Evolutionary conservation across 441 rosid genomes (phyloP).

Genomic region (Macaranga tanarius): DNA sequence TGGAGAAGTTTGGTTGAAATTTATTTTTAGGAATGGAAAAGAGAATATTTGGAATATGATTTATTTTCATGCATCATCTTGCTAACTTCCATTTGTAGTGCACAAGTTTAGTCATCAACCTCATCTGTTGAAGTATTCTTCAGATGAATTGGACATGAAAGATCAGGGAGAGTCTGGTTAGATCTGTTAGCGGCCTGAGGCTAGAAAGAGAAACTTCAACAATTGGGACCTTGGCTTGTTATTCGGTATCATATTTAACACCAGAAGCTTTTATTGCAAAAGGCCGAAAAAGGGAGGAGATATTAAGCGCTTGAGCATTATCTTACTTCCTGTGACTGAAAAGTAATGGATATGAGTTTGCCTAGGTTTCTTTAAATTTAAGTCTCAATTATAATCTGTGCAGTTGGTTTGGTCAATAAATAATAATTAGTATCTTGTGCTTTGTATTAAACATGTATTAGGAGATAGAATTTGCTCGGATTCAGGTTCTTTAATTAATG

Average conservation of each 20-base stretch:
- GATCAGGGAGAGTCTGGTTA: background rate
- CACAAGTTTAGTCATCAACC: slow-evolving; percentile 1
- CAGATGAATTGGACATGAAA: background rate
- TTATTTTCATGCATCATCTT: background rate
- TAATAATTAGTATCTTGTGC: background rate
- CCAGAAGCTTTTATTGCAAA: background rate
- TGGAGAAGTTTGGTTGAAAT: background rate
- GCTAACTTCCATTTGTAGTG: background rate
- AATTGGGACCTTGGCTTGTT: slow-evolving; percentile 2
- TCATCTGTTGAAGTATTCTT: background rate
- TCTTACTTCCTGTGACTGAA: background rate
- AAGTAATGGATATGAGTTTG: background rate
- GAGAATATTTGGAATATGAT: background rate
- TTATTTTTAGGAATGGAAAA: background rate
- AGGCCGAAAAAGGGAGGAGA: background rate
- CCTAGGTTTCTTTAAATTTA: background rate
- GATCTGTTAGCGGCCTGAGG: background rate
- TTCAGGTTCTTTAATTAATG: background rate
- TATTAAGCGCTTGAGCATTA: background rate
- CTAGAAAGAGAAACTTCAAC: background rate
- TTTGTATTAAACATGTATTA: too few species aligned
- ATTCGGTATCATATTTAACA: background rate
- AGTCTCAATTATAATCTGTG: background rate
- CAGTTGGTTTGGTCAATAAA: background rate
- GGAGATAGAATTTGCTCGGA: background rate